Evolutionary conservation across 805 yeast species (phyloP), one percentile per base, ranked within the genome.

Genomic region (Cyberlindnera xylosilytica): DNA sequence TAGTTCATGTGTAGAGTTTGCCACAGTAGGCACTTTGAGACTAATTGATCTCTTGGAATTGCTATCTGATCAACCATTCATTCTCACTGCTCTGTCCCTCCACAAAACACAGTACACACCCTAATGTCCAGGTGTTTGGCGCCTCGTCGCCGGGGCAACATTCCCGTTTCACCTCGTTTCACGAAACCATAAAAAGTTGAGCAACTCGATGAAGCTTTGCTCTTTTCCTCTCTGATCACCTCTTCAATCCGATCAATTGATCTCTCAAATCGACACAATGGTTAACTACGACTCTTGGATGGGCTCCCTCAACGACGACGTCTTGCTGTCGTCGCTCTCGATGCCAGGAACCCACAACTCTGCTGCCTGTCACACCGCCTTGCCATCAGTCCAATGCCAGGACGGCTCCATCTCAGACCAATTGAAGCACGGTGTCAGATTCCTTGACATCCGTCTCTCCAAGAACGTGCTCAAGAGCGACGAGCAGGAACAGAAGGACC

Each of bases 341-440:
- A 68, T 85, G 39, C 89, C 91, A 9, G 93, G 93, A n/a, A 84
- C 91, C n/a, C 93, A 85, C 65, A 84, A 85, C 58, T 73, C 87
- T 32, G 87, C 84, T 12, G 91, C 91, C 6, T 78, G 75, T 52
- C 81, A 81, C 58, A 66, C 74, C 7, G 83, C 90, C 2, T 51
- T 83, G 35, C 91, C 91, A 22, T 78, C 87, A 0, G 90, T 85
- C 23, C 83, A 79, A 57, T 85, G 93, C 60, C 93, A 85, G 60
- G 83, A 78, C 15, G 75, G 69, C 7, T 61, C 78, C 1, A 69
- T 85, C 38, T 61, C 71, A 2, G 77, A 74, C 3, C 93, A 85
- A 62, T 73, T 85, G 65, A 62, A 73, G 39, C 69, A 84, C 52
- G 93, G 93, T 12, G 83, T 85, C n/a, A 69, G 93, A 45, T 85